Conservation (phyloP, 768 basidiomycete genomes). For the Psilocybe azurescens region DNA sequence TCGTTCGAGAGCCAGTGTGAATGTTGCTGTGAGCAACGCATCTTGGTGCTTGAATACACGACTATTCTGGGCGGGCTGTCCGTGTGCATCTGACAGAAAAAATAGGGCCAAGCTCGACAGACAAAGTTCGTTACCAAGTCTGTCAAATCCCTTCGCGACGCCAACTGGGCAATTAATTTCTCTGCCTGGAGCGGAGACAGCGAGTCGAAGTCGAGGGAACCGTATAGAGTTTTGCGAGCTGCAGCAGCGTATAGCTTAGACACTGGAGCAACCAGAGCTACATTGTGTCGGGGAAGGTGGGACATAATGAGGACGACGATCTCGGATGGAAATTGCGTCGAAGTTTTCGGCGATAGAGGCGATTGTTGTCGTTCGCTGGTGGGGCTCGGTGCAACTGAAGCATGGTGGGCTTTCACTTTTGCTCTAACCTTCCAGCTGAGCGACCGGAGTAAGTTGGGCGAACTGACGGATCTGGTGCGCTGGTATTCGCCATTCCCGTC, state of each 20-base stretch:
- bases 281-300: slow-evolving; percentile 34
- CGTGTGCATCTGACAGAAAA: slow-evolving; percentile 32
- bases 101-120: slow-evolving; percentile 49
- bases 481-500: slow-evolving; percentile 17
- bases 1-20: slow-evolving; percentile 48
- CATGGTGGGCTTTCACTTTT: slow-evolving; percentile 20
- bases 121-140: slow-evolving; percentile 44
- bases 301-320: slow-evolving; percentile 38
- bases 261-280: slow-evolving; percentile 35
- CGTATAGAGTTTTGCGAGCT: slow-evolving; percentile 38
- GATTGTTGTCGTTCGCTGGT: slow-evolving; percentile 1
- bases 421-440: slow-evolving; percentile 25
- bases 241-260: slow-evolving; percentile 40
- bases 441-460: slow-evolving; percentile 41
- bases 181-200: slow-evolving; percentile 36
- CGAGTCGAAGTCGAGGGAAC: slow-evolving; percentile 36
- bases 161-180: slow-evolving; percentile 40
- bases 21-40: slow-evolving; percentile 42
- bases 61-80: slow-evolving; percentile 16
- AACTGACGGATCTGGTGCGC: slow-evolving; percentile 39
- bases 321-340: slow-evolving; percentile 35
- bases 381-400: slow-evolving; percentile 16
- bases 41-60: slow-evolving; percentile 27
- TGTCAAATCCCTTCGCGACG: slow-evolving; percentile 43
- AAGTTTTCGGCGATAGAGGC: slow-evolving; percentile 9